Evolutionary conservation across 2,329 filamentous ascomycete species (phyloP).

Genomic region (Xylariales sp.): DNA sequence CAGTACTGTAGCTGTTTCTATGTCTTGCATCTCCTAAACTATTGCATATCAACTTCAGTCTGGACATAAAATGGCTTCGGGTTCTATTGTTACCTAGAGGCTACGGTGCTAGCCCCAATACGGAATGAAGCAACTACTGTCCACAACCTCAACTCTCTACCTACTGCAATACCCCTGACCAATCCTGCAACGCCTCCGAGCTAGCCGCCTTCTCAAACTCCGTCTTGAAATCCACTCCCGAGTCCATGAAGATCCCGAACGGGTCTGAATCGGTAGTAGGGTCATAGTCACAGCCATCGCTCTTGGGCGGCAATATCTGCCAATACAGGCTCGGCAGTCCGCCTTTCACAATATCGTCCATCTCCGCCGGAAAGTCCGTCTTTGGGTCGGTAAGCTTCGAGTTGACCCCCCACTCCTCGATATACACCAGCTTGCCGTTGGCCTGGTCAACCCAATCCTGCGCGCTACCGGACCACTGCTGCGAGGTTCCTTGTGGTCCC

Average conservation of each 20-base stretch:
- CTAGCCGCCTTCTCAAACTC: conserved; percentile 14
- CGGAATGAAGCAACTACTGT: too few species aligned
- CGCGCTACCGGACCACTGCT: conserved; percentile 21
- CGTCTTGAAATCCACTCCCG: conserved; percentile 14
- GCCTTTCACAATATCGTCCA: conserved; percentile 23
- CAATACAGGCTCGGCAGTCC: conserved; percentile 28
- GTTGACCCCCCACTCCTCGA: conserved; percentile 37
- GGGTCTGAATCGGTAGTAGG: conserved; percentile 17
- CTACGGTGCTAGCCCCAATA: too few species aligned
- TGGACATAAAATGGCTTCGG: too few species aligned
- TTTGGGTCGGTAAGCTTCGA: conserved; percentile 35
- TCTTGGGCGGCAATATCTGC: conserved; percentile 24
- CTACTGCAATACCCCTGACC: too few species aligned
- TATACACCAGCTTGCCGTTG: conserved; percentile 24
- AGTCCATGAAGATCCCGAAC: conserved; percentile 19
- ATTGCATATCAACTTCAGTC: too few species aligned
- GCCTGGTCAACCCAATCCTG: conserved; percentile 19
- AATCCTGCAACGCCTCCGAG: conserved; percentile 15
- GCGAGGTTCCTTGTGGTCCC: conserved; percentile 16
- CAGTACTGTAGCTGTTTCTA: too few species aligned
- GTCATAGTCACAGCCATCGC: conserved; percentile 16
- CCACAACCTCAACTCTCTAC: too few species aligned
- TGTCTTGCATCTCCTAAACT: too few species aligned
- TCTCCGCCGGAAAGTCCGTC: conserved; percentile 21
- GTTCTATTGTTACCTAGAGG: too few species aligned